A percentile compares a stretch with the other conserved stretches of the same genome.
Conservation (phyloP, 208 protist species). For the Borovskyia barvae region DNA sequence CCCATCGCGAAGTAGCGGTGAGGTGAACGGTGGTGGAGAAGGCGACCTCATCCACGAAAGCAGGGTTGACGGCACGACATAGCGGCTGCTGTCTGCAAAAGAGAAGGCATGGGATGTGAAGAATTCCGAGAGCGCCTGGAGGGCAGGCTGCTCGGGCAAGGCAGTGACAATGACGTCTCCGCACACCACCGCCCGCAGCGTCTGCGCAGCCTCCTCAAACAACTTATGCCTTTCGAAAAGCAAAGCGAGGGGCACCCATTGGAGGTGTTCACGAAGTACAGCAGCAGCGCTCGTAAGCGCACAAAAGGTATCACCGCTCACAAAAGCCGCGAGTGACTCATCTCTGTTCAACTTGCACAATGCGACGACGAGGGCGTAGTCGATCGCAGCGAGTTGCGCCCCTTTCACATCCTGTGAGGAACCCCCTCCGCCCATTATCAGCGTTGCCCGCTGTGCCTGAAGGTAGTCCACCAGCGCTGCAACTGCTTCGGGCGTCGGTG, state of each 20-base stretch:
- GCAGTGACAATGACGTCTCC: no score
- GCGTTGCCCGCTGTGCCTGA: conserved; percentile 7
- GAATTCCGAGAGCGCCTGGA: conserved; percentile 1
- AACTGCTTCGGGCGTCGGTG: conserved; percentile 5
- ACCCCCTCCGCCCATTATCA: conserved; percentile 2
- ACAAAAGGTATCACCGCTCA: conserved; percentile 40
- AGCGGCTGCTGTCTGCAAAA: not conserved
- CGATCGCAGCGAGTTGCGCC: not conserved
- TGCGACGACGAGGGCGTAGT: conserved; percentile 6
- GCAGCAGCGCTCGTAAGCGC: conserved; percentile 21
- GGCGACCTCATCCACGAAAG: not conserved
- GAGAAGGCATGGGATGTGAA: not conserved
- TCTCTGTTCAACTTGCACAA: conserved; percentile 35
- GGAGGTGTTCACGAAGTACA: conserved; percentile 32
- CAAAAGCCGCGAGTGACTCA: conserved; percentile 44
- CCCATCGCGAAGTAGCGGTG: not conserved
- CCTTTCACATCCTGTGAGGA: not conserved
- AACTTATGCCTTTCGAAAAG: conserved; percentile 26
- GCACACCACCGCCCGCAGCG: conserved; percentile 9
- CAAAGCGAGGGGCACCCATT: conserved; percentile 53
- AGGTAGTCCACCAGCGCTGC: conserved; percentile 24
- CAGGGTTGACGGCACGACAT: conserved; percentile 9
- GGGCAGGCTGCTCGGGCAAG: no score
- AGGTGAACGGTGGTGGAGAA: not conserved
- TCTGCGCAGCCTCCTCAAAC: conserved; percentile 21